Percentiles rank a stretch among this genome's conserved stretches.
phyloP scores from a whole-genome alignment of 805 yeast species.

The Pichia occidentalis region DNA sequence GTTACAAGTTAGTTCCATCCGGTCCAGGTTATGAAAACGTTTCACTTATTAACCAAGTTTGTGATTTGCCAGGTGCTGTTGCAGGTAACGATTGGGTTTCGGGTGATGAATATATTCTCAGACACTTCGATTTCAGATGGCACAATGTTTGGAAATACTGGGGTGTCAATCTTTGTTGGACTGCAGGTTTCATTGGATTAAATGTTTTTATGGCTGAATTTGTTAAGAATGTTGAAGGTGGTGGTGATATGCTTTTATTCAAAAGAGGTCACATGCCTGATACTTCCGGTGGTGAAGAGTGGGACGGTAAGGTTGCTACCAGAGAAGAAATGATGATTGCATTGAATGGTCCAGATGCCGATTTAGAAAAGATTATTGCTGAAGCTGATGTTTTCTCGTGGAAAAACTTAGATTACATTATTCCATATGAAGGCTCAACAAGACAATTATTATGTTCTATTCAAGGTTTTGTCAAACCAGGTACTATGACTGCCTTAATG shows the following conservation, averaged over 20 bases:
- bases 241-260: constrained; percentile 35
- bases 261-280: constrained; percentile 37
- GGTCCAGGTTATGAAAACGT: constrained; percentile 49
- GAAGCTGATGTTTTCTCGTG: constrained; percentile 56
- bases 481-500: constrained; percentile 52
- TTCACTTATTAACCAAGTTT: constrained; percentile 36
- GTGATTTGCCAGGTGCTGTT: constrained; percentile 45
- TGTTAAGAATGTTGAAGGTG: constrained; percentile 26
- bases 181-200: constrained; percentile 33
- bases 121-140: constrained; percentile 32
- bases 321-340: constrained; percentile 27
- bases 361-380: constrained; percentile 32
- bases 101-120: constrained; percentile 33
- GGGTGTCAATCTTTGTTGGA: constrained; percentile 44
- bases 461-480: constrained; percentile 43
- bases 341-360: constrained; percentile 28
- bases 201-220: constrained; percentile 30
- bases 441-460: constrained; percentile 37
- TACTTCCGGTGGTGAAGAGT: constrained; percentile 28
- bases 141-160: constrained; percentile 42
- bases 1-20: constrained; percentile 44
- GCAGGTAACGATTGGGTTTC: constrained; percentile 23
- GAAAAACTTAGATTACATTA: constrained; percentile 53
- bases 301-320: constrained; percentile 36
- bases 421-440: constrained; percentile 40